A percentile compares a stretch with the other conserved stretches of the same genome.
phyloP scores from a whole-genome alignment of 306 rosid genomes.

The Betula pendula region DNA sequence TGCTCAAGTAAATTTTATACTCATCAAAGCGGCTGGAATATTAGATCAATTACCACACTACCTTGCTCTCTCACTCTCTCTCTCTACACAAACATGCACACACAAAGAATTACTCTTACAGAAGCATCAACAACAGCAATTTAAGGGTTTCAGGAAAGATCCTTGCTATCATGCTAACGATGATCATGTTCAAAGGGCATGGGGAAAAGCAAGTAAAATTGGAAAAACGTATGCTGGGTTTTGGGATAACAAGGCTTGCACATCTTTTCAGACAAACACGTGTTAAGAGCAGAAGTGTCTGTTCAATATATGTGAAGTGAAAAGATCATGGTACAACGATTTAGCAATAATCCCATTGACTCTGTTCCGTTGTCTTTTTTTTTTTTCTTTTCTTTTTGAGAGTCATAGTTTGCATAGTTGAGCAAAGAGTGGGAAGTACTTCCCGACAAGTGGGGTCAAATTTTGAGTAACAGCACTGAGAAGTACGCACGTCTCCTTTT shows the following conservation, averaged over 20 bases:
- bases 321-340: neutral
- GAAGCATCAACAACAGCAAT: neutral
- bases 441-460: no score
- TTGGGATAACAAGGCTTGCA: neutral
- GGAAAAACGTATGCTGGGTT: no score
- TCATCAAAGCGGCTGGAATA: neutral
- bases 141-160: no score
- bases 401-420: no score
- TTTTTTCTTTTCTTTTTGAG: no score
- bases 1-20: neutral
- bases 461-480: no score
- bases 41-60: neutral
- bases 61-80: neutral
- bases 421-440: no score
- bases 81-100: neutral
- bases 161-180: no score
- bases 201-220: no score
- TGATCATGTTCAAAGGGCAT: no score
- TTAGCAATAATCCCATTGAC: neutral
- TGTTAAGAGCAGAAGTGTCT: neutral
- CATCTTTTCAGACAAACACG: neutral
- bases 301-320: neutral
- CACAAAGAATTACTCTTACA: constrained; percentile 1
- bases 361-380: neutral
- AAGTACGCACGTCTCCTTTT: no score